Conservation (phyloP, 768 basidiomycete species). For the Mycena sanguinolenta region DNA sequence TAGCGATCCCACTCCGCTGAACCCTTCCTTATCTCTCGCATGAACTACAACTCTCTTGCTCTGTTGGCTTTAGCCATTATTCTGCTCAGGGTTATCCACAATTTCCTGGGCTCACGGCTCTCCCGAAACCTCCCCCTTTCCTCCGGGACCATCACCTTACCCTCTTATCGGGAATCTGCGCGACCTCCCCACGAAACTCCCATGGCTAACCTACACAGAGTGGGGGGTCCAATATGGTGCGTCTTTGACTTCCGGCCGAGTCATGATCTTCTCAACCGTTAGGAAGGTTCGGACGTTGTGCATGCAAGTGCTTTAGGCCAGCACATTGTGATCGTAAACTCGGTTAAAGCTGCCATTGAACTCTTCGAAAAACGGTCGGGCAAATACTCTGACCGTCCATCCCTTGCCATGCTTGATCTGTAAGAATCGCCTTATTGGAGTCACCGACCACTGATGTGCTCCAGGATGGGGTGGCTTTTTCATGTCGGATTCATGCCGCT, state of each 20-base stretch:
- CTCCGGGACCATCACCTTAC: slow-evolving; percentile 41
- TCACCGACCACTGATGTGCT: slow-evolving; percentile 1
- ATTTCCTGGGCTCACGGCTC: neutral
- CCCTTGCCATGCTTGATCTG: slow-evolving; percentile 33
- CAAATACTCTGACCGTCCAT: slow-evolving; percentile 41
- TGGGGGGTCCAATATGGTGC: slow-evolving; percentile 41
- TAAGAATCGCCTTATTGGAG: slow-evolving; percentile 24
- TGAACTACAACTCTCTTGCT: neutral
- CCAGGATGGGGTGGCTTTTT: slow-evolving; percentile 51
- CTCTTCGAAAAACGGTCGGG: slow-evolving; percentile 40
- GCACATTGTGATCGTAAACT: slow-evolving; percentile 46
- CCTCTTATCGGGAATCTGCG: slow-evolving; percentile 39
- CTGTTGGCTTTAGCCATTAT: neutral
- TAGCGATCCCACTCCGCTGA: no score
- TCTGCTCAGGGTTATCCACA: neutral
- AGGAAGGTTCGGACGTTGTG: slow-evolving; percentile 36
- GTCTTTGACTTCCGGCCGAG: neutral
- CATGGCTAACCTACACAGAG: slow-evolving; percentile 40
- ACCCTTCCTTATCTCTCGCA: neutral
- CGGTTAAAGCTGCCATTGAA: slow-evolving; percentile 40
- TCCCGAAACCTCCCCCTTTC: slow-evolving; percentile 24
- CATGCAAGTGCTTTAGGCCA: slow-evolving; percentile 39
- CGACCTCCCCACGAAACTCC: slow-evolving; percentile 33
- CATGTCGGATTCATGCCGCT: slow-evolving; percentile 46
- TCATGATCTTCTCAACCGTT: slow-evolving; percentile 63